These are phyloP conservation scores for Diplodia corticola DNA, from an alignment of 2,329 filamentous ascomycete species.

Conservation along the genomic window DNA sequence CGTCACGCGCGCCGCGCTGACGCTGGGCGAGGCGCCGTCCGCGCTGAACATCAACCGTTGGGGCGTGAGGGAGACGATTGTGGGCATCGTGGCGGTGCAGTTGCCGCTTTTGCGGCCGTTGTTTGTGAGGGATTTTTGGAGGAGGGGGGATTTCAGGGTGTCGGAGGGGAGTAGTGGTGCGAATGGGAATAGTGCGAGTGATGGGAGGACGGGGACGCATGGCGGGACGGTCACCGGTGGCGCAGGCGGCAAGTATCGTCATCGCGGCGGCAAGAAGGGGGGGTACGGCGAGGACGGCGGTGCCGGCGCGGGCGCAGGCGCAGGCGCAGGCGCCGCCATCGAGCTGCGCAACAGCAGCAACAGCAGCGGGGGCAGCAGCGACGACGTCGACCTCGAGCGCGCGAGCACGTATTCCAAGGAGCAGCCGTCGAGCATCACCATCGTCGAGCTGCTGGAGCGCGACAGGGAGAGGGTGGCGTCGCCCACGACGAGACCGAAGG, in stretches of 20 bases:
- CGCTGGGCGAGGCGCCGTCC: constrained; percentile 32
- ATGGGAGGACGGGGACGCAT: not conserved
- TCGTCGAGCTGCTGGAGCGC: not conserved
- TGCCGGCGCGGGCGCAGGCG: too few relatives aligned
- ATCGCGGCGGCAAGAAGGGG: not conserved
- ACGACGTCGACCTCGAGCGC: not conserved
- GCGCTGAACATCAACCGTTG: constrained; percentile 41
- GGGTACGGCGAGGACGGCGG: not conserved
- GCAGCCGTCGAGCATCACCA: not conserved
- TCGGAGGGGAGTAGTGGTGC: not conserved
- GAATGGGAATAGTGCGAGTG: not conserved
- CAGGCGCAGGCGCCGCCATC: too few relatives aligned
- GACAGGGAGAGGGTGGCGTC: not conserved
- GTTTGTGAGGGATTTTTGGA: constrained; percentile 35
- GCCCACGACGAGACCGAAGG: not conserved
- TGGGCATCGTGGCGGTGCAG: constrained; percentile 41
- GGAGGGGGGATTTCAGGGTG: constrained; percentile 22
- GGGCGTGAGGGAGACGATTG: constrained; percentile 41
- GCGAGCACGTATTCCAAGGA: not conserved
- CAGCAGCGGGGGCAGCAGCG: not conserved
- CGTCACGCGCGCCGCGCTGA: constrained; percentile 37
- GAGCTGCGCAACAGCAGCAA: not conserved
- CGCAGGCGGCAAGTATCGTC: too few relatives aligned
- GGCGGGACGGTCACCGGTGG: not conserved
- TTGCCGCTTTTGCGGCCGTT: constrained; percentile 37